phyloP scores from a whole-genome alignment of 176 grass and related monocot species.

The Carex cristatella region DNA sequence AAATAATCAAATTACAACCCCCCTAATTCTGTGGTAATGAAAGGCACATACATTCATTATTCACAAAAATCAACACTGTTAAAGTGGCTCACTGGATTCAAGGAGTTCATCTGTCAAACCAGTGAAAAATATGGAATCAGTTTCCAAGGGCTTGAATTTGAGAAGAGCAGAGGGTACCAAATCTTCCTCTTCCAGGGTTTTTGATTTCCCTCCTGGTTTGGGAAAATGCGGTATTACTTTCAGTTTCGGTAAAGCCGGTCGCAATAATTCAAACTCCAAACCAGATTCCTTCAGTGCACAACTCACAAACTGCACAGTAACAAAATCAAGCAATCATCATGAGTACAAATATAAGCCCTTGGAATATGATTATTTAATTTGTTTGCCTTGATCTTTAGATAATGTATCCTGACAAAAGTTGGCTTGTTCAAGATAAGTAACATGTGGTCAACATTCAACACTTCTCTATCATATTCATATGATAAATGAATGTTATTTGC shows the following conservation, averaged over 20 bases:
- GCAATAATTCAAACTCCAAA: constrained; percentile 77
- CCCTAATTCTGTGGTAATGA: not conserved
- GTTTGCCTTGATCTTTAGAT: not conserved
- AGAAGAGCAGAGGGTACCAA: constrained; percentile 69
- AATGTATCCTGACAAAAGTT: not conserved
- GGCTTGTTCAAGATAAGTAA: not conserved
- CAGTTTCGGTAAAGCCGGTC: constrained; percentile 45
- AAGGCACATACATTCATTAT: not conserved
- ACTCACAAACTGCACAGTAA: constrained; percentile 51
- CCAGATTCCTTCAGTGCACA: constrained; percentile 62
- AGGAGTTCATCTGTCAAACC: constrained; percentile 67
- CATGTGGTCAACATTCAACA: not conserved
- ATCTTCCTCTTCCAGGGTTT: constrained; percentile 61
- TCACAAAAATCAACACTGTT: not conserved
- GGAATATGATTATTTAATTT: not conserved
- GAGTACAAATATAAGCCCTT: not conserved
- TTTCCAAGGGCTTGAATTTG: constrained; percentile 74
- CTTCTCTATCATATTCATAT: not conserved
- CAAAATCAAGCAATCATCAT: not conserved
- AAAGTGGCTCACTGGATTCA: constrained; percentile 52
- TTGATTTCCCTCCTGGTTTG: constrained; percentile 38
- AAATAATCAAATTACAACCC: constrained; percentile 1
- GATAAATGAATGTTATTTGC: not conserved
- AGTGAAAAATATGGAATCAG: constrained; percentile 48
- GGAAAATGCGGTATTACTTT: constrained; percentile 41